phyloP scores from a whole-genome alignment of 371 early-diverging fungal genomes.

The Capniomyces stellatus region DNA sequence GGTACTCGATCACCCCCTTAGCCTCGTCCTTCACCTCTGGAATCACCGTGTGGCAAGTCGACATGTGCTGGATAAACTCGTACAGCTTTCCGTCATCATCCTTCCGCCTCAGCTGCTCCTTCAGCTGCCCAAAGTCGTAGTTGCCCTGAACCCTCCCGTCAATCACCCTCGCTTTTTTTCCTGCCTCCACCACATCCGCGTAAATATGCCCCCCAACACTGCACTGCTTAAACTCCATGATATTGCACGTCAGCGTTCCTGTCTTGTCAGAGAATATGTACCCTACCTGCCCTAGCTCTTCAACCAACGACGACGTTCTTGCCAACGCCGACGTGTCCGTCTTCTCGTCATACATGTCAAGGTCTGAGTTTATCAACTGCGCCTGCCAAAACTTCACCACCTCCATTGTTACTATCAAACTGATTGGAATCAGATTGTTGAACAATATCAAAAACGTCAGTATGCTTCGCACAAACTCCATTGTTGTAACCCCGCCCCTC shows the following conservation, averaged over 20 bases:
- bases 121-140: slow-evolving; percentile 44
- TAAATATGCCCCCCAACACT: slow-evolving; percentile 62
- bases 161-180: slow-evolving; percentile 42
- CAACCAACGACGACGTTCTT: slow-evolving; percentile 74
- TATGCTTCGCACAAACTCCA: slow-evolving; percentile 34
- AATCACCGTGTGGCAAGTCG: slow-evolving; percentile 93
- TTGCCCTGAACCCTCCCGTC: slow-evolving; percentile 42
- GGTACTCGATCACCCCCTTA: slow-evolving; percentile 41
- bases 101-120: slow-evolving; percentile 33
- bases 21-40: slow-evolving; percentile 37
- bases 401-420: slow-evolving; percentile 84
- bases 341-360: slow-evolving; percentile 71
- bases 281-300: slow-evolving; percentile 84
- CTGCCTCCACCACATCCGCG: slow-evolving; percentile 52
- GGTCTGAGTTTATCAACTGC: slow-evolving; percentile 55
- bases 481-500: slow-evolving; percentile 11
- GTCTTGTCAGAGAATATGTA: slow-evolving; percentile 83
- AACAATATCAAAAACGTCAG: slow-evolving; percentile 75
- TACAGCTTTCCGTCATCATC: slow-evolving; percentile 43
- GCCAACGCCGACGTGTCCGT: slow-evolving; percentile 71
- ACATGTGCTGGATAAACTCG: slow-evolving; percentile 64
- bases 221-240: slow-evolving; percentile 84
- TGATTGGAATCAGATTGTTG: slow-evolving; percentile 83
- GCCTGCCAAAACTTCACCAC: slow-evolving; percentile 71
- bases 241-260: slow-evolving; percentile 91